These are phyloP conservation scores for Exophiala calicioides DNA, from an alignment of 2,329 filamentous ascomycete species.

Conservation along the genomic window DNA sequence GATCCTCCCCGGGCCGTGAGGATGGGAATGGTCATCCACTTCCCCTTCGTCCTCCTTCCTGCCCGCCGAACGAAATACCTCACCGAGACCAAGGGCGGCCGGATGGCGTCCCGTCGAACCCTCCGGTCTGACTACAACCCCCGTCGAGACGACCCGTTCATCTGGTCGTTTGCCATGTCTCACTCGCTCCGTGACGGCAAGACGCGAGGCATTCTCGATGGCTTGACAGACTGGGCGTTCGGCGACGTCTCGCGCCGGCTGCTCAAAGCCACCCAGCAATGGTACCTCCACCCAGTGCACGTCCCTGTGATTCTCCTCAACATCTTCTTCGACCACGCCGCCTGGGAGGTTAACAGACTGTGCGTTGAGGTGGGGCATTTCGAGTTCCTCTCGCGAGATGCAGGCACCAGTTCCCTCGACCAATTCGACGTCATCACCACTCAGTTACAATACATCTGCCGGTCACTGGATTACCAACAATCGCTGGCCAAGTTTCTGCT, in stretches of 20 bases:
- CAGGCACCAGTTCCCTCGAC: slow-evolving; percentile 10
- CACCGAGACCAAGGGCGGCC: slow-evolving; percentile 2
- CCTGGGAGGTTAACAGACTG: slow-evolving; percentile 17
- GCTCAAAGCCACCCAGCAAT: slow-evolving; percentile 6
- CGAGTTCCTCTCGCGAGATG: slow-evolving; percentile 13
- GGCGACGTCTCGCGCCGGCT: slow-evolving; percentile 14
- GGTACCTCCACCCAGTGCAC: slow-evolving; percentile 16
- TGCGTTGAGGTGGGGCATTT: slow-evolving; percentile 12
- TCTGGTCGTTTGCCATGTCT: slow-evolving; percentile 20
- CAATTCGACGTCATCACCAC: slow-evolving; percentile 19
- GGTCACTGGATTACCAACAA: slow-evolving; percentile 9
- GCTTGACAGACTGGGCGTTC: slow-evolving; percentile 11
- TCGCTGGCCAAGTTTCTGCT: slow-evolving; percentile 17
- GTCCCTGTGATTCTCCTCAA: slow-evolving; percentile 10
- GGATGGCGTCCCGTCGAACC: background rate
- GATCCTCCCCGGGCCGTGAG: slow-evolving; percentile 9
- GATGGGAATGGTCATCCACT: slow-evolving; percentile 16
- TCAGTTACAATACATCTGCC: slow-evolving; percentile 10
- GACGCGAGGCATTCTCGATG: slow-evolving; percentile 13
- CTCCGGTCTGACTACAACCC: slow-evolving; percentile 12
- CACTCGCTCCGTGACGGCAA: slow-evolving; percentile 17
- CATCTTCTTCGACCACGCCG: slow-evolving; percentile 18
- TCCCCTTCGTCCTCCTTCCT: slow-evolving; percentile 16
- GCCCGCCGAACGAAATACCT: slow-evolving; percentile 10
- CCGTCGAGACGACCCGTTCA: slow-evolving; percentile 14